Percentiles rank a stretch among this genome's conserved stretches.
phyloP scores from a whole-genome alignment of 148 eudicot species.

The Camellia japonica region DNA sequence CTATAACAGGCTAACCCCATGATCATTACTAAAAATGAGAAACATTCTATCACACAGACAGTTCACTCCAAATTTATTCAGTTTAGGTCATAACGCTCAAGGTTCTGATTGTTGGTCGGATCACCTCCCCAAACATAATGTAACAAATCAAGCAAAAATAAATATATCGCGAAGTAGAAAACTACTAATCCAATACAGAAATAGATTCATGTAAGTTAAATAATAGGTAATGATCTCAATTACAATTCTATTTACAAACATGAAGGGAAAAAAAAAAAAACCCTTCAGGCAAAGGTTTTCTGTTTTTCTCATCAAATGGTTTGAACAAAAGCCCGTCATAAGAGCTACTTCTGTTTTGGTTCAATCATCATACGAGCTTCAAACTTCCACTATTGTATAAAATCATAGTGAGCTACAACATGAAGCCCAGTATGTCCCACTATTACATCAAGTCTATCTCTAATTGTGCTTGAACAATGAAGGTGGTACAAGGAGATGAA shows the following conservation, averaged over 20 bases:
- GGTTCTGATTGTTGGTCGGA: background rate
- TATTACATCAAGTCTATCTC: background rate
- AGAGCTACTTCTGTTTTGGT: too few species aligned
- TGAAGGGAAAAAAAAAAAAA: too few species aligned
- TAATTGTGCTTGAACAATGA: background rate
- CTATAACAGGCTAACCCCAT: background rate
- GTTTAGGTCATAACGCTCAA: background rate
- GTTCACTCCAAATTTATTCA: background rate
- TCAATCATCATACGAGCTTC: background rate
- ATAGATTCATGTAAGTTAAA: too few species aligned
- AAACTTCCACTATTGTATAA: background rate
- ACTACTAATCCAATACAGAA: background rate
- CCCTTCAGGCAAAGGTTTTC: background rate
- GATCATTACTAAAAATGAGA: background rate
- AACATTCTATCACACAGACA: background rate
- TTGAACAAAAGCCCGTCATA: background rate
- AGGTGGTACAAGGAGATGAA: background rate
- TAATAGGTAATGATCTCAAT: background rate
- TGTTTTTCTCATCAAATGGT: background rate
- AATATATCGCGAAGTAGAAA: background rate
- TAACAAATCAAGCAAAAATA: background rate
- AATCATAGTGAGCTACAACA: background rate
- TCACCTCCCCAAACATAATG: background rate
- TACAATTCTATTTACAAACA: background rate
- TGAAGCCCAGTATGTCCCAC: background rate